Evolutionary conservation across 1,284 basidiomycete species (phyloP).

Genomic region (Austroboletus novae-zelandiae): DNA sequence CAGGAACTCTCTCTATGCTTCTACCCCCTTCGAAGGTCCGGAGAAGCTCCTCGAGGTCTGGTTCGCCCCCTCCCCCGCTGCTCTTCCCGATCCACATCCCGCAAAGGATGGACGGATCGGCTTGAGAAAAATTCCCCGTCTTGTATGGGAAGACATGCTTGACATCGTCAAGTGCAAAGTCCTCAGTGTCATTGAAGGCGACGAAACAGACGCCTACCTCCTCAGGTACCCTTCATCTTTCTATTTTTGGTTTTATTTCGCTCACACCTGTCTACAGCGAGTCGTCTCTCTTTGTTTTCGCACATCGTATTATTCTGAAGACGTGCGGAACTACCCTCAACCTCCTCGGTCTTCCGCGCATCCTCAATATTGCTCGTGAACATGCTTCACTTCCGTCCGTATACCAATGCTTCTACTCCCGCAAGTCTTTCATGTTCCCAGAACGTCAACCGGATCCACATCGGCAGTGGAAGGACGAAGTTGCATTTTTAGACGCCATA

Average conservation of each 20-base stretch:
- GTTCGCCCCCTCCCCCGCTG: conserved; percentile 81
- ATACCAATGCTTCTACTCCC: conserved; percentile 93
- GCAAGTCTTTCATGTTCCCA: conserved; percentile 99
- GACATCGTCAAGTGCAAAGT: conserved; percentile 98
- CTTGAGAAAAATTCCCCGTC: conserved; percentile 73
- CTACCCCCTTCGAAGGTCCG: conserved; percentile 78
- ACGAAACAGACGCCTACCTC: conserved; percentile 92
- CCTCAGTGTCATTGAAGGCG: conserved; percentile 84
- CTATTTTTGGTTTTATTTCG: conserved; percentile 4
- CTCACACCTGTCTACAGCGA: conserved; percentile 58
- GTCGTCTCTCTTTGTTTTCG: conserved; percentile 95
- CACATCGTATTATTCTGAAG: conserved; percentile 97
- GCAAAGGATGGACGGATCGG: conserved; percentile 53
- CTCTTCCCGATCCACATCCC: conserved; percentile 48
- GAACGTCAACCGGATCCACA: conserved; percentile 95
- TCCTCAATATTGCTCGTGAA: conserved; percentile 85
- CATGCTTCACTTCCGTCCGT: conserved; percentile 76
- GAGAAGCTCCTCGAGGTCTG: conserved; percentile 99
- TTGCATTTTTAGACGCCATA: conserved; percentile 86
- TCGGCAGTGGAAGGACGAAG: conserved; percentile 92
- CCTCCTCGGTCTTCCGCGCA: conserved; percentile 88
- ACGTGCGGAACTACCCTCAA: conserved; percentile 99
- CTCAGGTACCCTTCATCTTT: conserved; percentile 62
- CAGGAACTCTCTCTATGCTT: conserved; percentile 33
- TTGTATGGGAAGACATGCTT: conserved; percentile 96